phyloP scores from a whole-genome alignment of 1,284 basidiomycete species.

The Leccinum variabile region DNA sequence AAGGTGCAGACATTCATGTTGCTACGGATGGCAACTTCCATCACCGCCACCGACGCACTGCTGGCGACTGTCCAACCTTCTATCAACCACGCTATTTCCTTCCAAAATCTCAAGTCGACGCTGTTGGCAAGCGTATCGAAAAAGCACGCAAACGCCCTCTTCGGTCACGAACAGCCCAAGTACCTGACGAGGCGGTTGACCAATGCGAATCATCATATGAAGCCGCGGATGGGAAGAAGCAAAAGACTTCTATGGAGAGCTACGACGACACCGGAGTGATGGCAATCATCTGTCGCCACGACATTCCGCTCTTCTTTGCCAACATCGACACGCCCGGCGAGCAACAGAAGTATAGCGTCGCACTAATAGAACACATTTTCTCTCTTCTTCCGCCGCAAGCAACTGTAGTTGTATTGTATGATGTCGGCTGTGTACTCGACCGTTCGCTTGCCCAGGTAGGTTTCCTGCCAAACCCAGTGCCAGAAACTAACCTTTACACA shows the following conservation, averaged over 20 bases:
- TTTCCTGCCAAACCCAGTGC: neutral
- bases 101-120: neutral
- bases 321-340: neutral
- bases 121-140: neutral
- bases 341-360: neutral
- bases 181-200: conserved; percentile 1
- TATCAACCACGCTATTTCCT: neutral
- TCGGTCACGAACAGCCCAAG: neutral
- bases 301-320: neutral
- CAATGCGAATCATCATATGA: neutral
- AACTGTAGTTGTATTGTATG: conserved; percentile 37
- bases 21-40: neutral
- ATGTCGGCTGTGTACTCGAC: conserved; percentile 43
- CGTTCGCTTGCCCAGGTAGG: conserved; percentile 21
- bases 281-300: neutral
- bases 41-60: neutral
- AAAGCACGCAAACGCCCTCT: neutral
- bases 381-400: conserved; percentile 31
- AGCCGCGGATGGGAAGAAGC: neutral
- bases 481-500: neutral
- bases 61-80: neutral
- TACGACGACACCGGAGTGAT: neutral
- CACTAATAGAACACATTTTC: conserved; percentile 19
- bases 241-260: neutral
- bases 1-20: neutral